These are phyloP conservation scores for Microthlaspi erraticum DNA, from an alignment of 345 rosid species.

Conservation along the genomic window DNA sequence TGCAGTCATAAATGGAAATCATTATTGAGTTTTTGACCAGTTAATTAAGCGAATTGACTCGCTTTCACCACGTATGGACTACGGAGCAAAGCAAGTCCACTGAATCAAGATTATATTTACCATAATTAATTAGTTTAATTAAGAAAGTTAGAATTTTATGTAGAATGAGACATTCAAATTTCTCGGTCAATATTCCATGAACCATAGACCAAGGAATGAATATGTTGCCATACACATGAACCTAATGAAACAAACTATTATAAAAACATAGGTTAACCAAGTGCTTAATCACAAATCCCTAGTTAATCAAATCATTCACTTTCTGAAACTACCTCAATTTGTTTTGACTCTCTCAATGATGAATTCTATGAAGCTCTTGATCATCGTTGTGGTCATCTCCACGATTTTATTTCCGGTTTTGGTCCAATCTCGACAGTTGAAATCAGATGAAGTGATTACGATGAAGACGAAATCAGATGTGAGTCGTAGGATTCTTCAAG, in stretches of 20 bases:
- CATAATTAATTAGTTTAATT: no score
- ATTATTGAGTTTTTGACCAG: not conserved
- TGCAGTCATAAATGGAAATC: not conserved
- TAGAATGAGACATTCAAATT: not conserved
- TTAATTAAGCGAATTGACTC: not conserved
- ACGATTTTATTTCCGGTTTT: not conserved
- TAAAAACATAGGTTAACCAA: not conserved
- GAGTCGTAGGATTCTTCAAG: conserved; percentile 15
- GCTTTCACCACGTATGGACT: no score
- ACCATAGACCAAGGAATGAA: not conserved
- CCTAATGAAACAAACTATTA: not conserved
- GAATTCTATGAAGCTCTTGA: conserved; percentile 1
- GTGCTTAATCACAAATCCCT: conserved; percentile 1
- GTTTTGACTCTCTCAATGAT: not conserved
- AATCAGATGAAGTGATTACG: conserved; percentile 9
- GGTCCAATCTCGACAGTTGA: conserved; percentile 7
- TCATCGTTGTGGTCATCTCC: not conserved
- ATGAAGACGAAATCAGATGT: not conserved
- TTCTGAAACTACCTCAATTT: not conserved
- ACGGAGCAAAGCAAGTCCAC: not conserved
- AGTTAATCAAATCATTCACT: not conserved
- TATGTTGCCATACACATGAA: not conserved
- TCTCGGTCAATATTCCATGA: not conserved
- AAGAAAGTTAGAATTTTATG: not conserved
- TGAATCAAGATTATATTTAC: not conserved